Evolutionary conservation across 2,329 filamentous ascomycete genomes (phyloP).

Genomic region (Aaosphaeria pasadenensis): DNA sequence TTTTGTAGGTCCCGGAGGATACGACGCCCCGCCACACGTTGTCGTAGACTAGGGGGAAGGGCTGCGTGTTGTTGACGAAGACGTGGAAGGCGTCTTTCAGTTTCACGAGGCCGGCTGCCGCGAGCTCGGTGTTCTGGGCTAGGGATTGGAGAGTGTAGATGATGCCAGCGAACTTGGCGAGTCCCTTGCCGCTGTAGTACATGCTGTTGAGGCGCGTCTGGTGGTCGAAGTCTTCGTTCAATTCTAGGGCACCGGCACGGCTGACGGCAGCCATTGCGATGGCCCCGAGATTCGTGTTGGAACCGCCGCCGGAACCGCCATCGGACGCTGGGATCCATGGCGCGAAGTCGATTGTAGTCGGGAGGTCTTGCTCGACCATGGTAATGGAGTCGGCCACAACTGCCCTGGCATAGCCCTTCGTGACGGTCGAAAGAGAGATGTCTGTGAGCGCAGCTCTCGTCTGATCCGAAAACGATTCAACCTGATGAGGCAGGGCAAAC

Average conservation of each 20-base stretch:
- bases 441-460: slow-evolving; percentile 49
- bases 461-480: slow-evolving; percentile 66
- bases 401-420: slow-evolving; percentile 77
- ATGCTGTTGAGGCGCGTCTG: slow-evolving; percentile 84
- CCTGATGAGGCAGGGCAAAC: slow-evolving; percentile 88
- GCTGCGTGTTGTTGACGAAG: slow-evolving; percentile 48
- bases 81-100: slow-evolving; percentile 49
- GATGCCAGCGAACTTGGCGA: slow-evolving; percentile 46
- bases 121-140: slow-evolving; percentile 57
- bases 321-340: slow-evolving; percentile 64
- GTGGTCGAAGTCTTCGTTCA: slow-evolving; percentile 69
- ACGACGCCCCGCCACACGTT: slow-evolving; percentile 76
- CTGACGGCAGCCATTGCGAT: slow-evolving; percentile 59
- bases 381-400: slow-evolving; percentile 56
- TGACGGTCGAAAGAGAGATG: slow-evolving; percentile 72
- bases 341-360: slow-evolving; percentile 70
- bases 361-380: slow-evolving; percentile 68
- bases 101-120: slow-evolving; percentile 51
- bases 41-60: slow-evolving; percentile 57
- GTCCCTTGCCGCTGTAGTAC: slow-evolving; percentile 76
- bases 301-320: slow-evolving; percentile 34
- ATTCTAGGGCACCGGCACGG: slow-evolving; percentile 64
- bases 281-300: slow-evolving; percentile 38
- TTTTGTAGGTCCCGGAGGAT: slow-evolving; percentile 70
- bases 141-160: slow-evolving; percentile 51